Conservation (phyloP, 225 moss, liverwort and hornwort genomes). For the Ulota crispa region DNA sequence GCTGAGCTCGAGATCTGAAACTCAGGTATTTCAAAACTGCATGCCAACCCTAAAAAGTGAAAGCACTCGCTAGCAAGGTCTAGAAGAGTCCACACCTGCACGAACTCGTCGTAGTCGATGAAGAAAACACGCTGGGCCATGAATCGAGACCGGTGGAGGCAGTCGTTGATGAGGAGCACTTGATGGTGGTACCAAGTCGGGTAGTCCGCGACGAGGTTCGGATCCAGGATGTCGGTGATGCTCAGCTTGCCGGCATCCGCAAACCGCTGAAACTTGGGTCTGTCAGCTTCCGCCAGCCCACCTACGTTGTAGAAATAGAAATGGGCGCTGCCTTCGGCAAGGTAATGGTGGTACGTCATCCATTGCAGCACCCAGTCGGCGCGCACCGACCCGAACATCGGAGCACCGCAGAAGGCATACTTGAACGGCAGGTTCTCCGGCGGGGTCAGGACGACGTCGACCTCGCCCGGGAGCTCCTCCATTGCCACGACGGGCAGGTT, state of each 20-base stretch:
- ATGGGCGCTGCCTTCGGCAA: constrained; percentile 63
- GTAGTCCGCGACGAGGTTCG: constrained; percentile 35
- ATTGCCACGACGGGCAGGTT: constrained; percentile 42
- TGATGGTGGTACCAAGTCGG: constrained; percentile 69
- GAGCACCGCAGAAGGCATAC: constrained; percentile 81
- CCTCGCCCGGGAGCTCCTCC: constrained; percentile 54
- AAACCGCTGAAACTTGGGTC: constrained; percentile 14
- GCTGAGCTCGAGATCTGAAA: background rate
- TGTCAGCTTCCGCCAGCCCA: constrained; percentile 22
- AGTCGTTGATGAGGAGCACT: constrained; percentile 83
- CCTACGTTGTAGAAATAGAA: constrained; percentile 78
- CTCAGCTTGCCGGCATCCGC: constrained; percentile 53
- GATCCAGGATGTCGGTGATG: constrained; percentile 42
- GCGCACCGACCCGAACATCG: constrained; percentile 54
- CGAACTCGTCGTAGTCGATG: constrained; percentile 72
- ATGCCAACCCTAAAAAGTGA: background rate
- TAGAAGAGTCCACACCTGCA: constrained; percentile 36
- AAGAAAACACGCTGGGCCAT: constrained; percentile 59
- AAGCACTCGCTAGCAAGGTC: background rate
- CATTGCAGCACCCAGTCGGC: constrained; percentile 60
- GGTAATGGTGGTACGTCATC: constrained; percentile 71
- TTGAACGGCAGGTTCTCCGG: constrained; percentile 40
- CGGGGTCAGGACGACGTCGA: constrained; percentile 31
- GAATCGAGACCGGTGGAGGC: constrained; percentile 66
- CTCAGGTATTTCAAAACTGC: background rate